Conservation (phyloP, 306 rosid species). For the Vigna radiata region DNA sequence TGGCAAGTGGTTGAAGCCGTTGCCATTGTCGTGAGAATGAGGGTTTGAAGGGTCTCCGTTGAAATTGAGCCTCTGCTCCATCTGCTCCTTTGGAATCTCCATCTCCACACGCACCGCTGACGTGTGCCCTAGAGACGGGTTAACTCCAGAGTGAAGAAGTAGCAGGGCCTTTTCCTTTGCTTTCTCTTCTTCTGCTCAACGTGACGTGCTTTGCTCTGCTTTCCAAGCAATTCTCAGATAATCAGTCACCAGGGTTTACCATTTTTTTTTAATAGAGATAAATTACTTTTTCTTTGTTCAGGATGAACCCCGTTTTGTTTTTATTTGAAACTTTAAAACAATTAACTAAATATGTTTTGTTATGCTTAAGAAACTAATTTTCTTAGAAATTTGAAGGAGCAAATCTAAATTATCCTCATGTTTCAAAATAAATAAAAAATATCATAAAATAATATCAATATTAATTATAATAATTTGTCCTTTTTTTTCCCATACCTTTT, state of each 20-base stretch:
- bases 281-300: no score
- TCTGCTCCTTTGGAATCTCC: slow-evolving; percentile 39
- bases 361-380: no score
- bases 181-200: not conserved
- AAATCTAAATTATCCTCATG: no score
- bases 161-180: not conserved
- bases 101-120: slow-evolving; percentile 20
- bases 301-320: no score
- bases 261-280: not conserved
- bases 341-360: no score
- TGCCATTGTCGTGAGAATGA: slow-evolving; percentile 17
- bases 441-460: no score
- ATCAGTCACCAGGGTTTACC: not conserved
- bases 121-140: not conserved
- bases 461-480: no score
- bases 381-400: no score
- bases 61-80: slow-evolving; percentile 43
- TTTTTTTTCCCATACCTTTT: no score
- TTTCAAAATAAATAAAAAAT: no score
- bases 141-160: not conserved
- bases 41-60: slow-evolving; percentile 35
- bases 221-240: not conserved
- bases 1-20: not conserved
- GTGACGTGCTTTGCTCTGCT: not conserved
- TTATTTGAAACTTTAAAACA: no score